Evolutionary conservation across 345 rosid genomes (phyloP), one percentile per base, ranked within the genome.

Genomic region (Microthlaspi erraticum): DNA sequence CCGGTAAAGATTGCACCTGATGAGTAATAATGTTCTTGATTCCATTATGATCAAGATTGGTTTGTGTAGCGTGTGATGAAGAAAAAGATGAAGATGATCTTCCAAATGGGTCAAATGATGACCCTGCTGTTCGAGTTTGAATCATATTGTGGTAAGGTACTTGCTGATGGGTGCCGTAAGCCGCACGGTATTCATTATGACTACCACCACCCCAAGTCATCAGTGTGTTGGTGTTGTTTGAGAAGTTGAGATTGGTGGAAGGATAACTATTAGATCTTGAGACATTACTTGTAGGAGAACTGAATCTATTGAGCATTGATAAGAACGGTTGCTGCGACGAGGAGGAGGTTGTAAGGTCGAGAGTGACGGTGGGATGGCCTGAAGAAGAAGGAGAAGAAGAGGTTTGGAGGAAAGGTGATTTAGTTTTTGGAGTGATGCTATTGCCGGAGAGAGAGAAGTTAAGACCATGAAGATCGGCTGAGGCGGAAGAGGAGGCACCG

Each of bases 351-450:
- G 96, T 86, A 71, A 93, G 96, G 76, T 93, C 98, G 31, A 93
- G 87, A 50, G 94, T 93, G 76, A 93, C 80, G 32, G 94, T 88
- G 6, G 93, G 93, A 78, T 81, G 83, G 2, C 92, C 77, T 39
- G 86, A 45, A 26, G 92, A 57, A 32, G 88, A 42, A 60, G 66
- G 60, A 37, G 59, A 37, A 37, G 61, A 66, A 10, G 87, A 62
- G 50, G 84, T 54, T 46, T 91, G 79, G 64, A 89, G 55, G 75
- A 84, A 77, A 19, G 85, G 87, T 5, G 82, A 33, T 80, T 70
- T 83, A 26, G 79, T 81, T 14, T 66, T 79, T 44, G 85, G 64
- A 70, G 66, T 82, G 26, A 77, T 72, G 34, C 39, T 51, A 75
- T 38, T 74, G 42, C 87, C 81, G 7, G 84, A 78, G 8, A 81